Percentiles rank a stretch among this genome's conserved stretches.
phyloP scores from a whole-genome alignment of 2,329 filamentous ascomycete species.

The Elsinoe fawcettii region DNA sequence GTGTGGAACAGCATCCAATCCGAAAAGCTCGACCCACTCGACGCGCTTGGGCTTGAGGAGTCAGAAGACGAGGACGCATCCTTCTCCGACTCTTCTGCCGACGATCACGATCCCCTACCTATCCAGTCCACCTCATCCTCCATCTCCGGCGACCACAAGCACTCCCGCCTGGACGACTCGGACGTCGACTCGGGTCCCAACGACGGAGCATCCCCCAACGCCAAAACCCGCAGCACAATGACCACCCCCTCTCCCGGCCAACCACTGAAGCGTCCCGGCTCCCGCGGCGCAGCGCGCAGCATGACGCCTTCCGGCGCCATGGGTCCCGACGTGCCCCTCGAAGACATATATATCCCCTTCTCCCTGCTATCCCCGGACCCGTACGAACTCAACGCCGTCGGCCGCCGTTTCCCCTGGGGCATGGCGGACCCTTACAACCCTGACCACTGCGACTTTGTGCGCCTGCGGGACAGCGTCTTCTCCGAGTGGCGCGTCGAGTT shows the following conservation, averaged over 20 bases:
- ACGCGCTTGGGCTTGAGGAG: constrained; percentile 75
- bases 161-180: constrained; percentile 29
- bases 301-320: constrained; percentile 25
- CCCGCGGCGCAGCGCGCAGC: constrained; percentile 17
- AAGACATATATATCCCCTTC: constrained; percentile 67
- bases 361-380: constrained; percentile 91
- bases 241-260: constrained; percentile 12
- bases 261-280: constrained; percentile 32
- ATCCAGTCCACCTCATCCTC: constrained; percentile 25
- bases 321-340: constrained; percentile 28
- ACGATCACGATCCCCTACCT: constrained; percentile 26
- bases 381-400: constrained; percentile 62
- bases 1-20: constrained; percentile 84
- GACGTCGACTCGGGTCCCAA: constrained; percentile 20
- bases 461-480: constrained; percentile 86
- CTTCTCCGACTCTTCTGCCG: constrained; percentile 45
- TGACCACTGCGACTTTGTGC: constrained; percentile 87
- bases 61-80: constrained; percentile 48
- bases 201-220: constrained; percentile 26
- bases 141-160: constrained; percentile 20
- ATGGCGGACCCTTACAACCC: constrained; percentile 89
- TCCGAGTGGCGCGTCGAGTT: constrained; percentile 87
- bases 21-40: constrained; percentile 78
- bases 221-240: constrained; percentile 5
- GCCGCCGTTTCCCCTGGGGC: constrained; percentile 91